Percentiles rank a stretch among this genome's conserved stretches.
Evolutionary conservation across 495 filamentous ascomycete genomes (phyloP).

Genomic region (Podospora australis): DNA sequence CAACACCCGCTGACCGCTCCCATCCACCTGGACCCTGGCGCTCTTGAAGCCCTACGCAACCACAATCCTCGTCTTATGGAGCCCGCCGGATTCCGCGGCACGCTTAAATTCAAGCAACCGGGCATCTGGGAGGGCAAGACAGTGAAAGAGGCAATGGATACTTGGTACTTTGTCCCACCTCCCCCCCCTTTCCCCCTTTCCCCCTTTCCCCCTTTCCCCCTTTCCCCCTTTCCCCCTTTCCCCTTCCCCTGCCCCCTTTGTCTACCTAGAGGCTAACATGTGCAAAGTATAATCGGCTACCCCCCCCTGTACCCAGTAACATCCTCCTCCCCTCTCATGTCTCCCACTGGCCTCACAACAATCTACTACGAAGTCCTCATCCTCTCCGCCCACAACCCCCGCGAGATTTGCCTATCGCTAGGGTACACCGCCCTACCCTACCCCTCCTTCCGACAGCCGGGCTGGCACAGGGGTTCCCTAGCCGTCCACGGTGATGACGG

Average conservation of each 20-base stretch:
- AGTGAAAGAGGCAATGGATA: conserved; percentile 34
- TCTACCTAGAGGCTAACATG: conserved; percentile 1
- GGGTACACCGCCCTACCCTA: conserved; percentile 80
- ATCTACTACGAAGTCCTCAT: conserved; percentile 79
- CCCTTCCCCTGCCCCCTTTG: too few species aligned
- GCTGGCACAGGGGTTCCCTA: conserved; percentile 83
- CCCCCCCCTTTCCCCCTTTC: not conserved
- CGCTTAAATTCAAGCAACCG: conserved; percentile 23
- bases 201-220: not conserved
- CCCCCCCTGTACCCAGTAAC: conserved; percentile 70
- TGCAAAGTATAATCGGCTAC: conserved; percentile 48
- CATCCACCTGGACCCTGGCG: conserved; percentile 40
- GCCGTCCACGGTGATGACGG: conserved; percentile 90
- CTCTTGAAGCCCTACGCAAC: conserved; percentile 20
- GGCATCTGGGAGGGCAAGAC: conserved; percentile 42
- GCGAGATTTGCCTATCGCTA: conserved; percentile 62
- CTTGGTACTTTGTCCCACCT: conserved; percentile 21
- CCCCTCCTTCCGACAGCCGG: conserved; percentile 79
- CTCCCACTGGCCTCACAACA: conserved; percentile 37
- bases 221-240: not conserved
- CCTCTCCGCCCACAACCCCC: conserved; percentile 23
- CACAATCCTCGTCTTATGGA: conserved; percentile 34
- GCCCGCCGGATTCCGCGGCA: conserved; percentile 27
- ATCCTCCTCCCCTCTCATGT: conserved; percentile 56
- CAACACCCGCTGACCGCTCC: conserved; percentile 58